Base-by-base conservation (phyloP, 331 rosid species). In the Pyrus hybrid region DNA sequence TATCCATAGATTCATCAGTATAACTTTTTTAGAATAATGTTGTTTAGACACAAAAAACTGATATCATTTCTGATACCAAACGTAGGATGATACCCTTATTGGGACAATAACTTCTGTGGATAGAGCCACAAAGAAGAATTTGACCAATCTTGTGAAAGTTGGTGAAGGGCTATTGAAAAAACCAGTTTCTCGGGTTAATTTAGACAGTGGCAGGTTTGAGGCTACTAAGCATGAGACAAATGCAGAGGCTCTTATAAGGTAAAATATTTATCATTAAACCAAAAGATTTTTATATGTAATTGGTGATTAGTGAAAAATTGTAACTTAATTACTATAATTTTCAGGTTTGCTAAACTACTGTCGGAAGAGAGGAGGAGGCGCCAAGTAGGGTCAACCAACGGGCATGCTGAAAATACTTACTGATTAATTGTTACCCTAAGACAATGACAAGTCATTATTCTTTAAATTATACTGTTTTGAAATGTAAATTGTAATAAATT, bases 111-210 rank as follows among this genome's bases (percentile, higher is more conserved):
- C 82, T 13, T 77, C 73, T 1, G 72, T 81, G 32, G 85, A 77
- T 33, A 60, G 20, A 22, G 77, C 85, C 5, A 81, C 85, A 4
- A n/a, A 71, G 45, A 67, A 83, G 79, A 88, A 88, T 60, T 71
- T 88, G 77, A 45, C 75, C 2, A 72, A 22, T 43, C 88, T 88
- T 3, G 71, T 85, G 51, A 57, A 76, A 32, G 81, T 80, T 64
- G 89, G 87, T 2, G 87, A 89, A 75, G 71, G 47, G 7, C 41
- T 89, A 20, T 69, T 89, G 72, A 76, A 63, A 71, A 78, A 85
- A 76, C 77, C 76, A 17, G 73, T 79, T 70, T 85, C 91, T 10
- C 77, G 82, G 62, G 83, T 88, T 9, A 85, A 88, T 64, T 77
- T 88, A 32, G 89, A 79, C 18, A 86, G 70, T 0, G 91, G 93